Percentiles rank a stretch among this genome's conserved stretches.
Conservation (phyloP, 768 basidiomycete species). For the Russula foetens region DNA sequence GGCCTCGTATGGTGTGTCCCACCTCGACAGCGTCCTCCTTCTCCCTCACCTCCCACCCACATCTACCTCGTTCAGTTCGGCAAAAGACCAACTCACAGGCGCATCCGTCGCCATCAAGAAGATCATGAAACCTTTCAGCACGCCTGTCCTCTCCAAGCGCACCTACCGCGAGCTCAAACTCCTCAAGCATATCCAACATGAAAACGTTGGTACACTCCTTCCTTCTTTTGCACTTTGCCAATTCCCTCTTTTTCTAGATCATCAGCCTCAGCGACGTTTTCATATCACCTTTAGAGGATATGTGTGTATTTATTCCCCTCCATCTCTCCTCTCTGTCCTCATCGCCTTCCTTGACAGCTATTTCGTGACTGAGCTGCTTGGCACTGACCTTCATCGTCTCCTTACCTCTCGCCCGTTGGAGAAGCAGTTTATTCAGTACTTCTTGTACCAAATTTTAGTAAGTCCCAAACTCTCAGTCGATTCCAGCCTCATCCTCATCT, state of each 20-base stretch:
- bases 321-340: constrained; percentile 1
- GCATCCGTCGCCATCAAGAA: constrained; percentile 98
- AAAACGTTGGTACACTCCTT: constrained; percentile 59
- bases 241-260: constrained; percentile 45
- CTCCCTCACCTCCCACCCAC: neutral
- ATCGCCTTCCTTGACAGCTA: constrained; percentile 47
- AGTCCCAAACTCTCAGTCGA: constrained; percentile 24
- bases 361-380: constrained; percentile 97
- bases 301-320: constrained; percentile 43
- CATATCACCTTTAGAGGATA: constrained; percentile 98
- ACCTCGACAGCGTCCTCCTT: neutral
- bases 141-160: constrained; percentile 94
- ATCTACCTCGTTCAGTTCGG: constrained; percentile 50
- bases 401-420: constrained; percentile 94
- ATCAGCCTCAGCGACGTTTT: constrained; percentile 99
- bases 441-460: constrained; percentile 97
- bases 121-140: constrained; percentile 99
- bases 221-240: neutral
- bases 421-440: constrained; percentile 99
- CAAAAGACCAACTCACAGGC: constrained; percentile 90
- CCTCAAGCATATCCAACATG: constrained; percentile 96
- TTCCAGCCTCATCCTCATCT: neutral
- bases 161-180: constrained; percentile 98
- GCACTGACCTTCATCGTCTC: constrained; percentile 95
- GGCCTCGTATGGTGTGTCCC: constrained; percentile 83